Evolutionary conservation across 2,329 filamentous ascomycete species (phyloP), one percentile per base, ranked within the genome.

Genomic region (Raffaelea ambrosiae): DNA sequence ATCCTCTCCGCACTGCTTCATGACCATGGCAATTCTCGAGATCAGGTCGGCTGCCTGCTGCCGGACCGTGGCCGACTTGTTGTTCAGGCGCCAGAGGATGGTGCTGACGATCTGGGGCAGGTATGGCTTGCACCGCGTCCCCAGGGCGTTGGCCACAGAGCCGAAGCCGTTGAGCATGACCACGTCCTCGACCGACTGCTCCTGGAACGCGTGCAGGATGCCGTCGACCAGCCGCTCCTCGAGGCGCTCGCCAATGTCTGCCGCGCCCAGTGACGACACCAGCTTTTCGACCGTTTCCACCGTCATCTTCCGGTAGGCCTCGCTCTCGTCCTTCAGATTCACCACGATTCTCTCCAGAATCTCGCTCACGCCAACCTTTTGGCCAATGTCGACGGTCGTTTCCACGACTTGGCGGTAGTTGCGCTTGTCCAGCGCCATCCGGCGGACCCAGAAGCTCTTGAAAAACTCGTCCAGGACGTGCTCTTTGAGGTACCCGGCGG

Each of bases 381-480:
- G 89, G 47, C 89, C 90, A 43, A 98, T 81, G 59, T 98, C 93
- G 14, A 97, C 91, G 0, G 93, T 98, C 0, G 93, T 98, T 64
- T 98, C 93, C 8, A 98, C 93, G 7, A 98, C 93, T 63, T 97
- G 91, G 57, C 91, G 81, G 65, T 97, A 98, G 70, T 97, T 98
- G 55, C 93, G 84, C 71, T 95, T 95, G 66, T 98, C 93, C 48
- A 98, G 71, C 8, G 93, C 93, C 88, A 98, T 97, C 48, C 93
- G 79, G 53, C 93, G 78, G 38, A 97, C 90, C 93, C 93, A 98
- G 70, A 98, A 98, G 61, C 86, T 90, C 72, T 96, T 96, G 74
- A 98, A 98, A 63, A 98, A 98, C 52, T 97, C 93, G 55, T 88
- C 83, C 36, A 98, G 74, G 8, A 98, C 90, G 53, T 95, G 86